Conservation (phyloP, 1,284 basidiomycete species). For the Lentinus polychrous region DNA sequence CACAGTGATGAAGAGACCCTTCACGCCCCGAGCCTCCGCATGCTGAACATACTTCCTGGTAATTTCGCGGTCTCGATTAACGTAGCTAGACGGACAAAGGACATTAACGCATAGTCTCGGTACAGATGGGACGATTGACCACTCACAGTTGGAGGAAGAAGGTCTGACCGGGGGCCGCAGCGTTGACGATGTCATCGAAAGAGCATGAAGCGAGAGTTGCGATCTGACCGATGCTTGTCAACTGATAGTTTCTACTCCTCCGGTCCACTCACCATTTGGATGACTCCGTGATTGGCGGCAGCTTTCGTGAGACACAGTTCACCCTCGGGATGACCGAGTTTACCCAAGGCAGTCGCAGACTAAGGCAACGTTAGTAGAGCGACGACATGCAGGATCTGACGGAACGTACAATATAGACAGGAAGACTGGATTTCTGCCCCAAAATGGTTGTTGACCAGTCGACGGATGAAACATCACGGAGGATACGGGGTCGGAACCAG, state of each 20-base stretch:
- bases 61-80: constrained; percentile 78
- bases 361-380: constrained; percentile 18
- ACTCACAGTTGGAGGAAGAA: constrained; percentile 75
- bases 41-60: constrained; percentile 82
- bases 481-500: constrained; percentile 89
- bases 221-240: constrained; percentile 26
- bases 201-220: constrained; percentile 85
- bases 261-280: constrained; percentile 74
- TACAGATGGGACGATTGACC: neutral
- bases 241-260: neutral
- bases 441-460: constrained; percentile 82
- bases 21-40: constrained; percentile 78
- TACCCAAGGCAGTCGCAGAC: constrained; percentile 79
- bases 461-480: constrained; percentile 77
- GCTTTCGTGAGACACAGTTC: constrained; percentile 85
- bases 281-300: constrained; percentile 71
- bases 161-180: constrained; percentile 62
- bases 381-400: neutral
- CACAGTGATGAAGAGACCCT: constrained; percentile 88
- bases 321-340: constrained; percentile 91
- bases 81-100: constrained; percentile 43
- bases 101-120: neutral
- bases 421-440: constrained; percentile 67
- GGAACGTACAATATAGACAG: constrained; percentile 57
- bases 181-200: constrained; percentile 85